Evolutionary conservation across 2,329 filamentous ascomycete species (phyloP), one percentile per base, ranked within the genome.

Genomic region (Chaetomium sp.): DNA sequence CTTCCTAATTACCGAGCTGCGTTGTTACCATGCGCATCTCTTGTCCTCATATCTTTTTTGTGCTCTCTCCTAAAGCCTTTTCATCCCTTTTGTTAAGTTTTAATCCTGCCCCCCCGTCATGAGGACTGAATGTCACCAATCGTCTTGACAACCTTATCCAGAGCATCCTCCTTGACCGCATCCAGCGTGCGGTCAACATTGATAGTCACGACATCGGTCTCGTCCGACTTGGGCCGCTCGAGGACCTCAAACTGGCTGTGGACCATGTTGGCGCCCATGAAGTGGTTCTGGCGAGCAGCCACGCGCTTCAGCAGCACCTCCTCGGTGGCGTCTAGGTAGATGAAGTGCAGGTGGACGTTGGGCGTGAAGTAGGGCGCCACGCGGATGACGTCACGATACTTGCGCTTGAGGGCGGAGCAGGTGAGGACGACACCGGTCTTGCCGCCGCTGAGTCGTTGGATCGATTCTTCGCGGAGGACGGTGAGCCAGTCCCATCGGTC

Each of bases 401-500:
- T 96, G 70, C 89, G 88, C 79, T 97, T 97, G 53, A 99, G 80
- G 1, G 92, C 94, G 10, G 90, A 96, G 79, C 94, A 99, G 52
- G 94, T 96, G 58, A 99, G 81, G 49, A 99, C 89, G n/a, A 96
- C 94, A 49, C 90, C 87, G 35, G 79, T 74, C 14, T 81, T 78
- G 40, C 84, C 83, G 49, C 71, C 72, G 54, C 76, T 73, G 57
- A 87, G 75, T 50, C 75, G 75, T 52, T 73, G 72, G 54, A 85
- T 76, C 6, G 84, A 82, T 66, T 85, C 86, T 61, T 89, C 81
- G 60, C 89, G 87, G 11, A 94, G 79, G 10, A 79, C 78, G 47
- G 87, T 89, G 61, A 99, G 84, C 94, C 94, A 99, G 75, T 96
- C 92, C 94, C 94, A 97, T 61, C 94, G 87, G 73, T 99, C 94